Percentiles rank a stretch among this genome's conserved stretches.
phyloP scores from a whole-genome alignment of 2,329 filamentous ascomycete genomes.

The Aspergillus quadricinctus region DNA sequence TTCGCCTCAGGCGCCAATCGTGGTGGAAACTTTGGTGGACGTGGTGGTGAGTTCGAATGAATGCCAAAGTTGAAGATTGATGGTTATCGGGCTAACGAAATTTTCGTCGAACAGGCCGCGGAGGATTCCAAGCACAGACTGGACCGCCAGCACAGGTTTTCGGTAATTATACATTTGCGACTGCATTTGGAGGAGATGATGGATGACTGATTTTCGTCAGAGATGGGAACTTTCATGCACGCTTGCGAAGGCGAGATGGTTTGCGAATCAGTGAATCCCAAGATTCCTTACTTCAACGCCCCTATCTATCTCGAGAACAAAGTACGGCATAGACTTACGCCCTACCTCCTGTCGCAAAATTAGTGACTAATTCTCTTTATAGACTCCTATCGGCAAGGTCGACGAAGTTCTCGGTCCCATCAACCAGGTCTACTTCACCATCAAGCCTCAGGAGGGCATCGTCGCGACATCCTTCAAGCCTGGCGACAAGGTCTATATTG shows the following conservation, averaged over 20 bases:
- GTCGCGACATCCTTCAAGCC: constrained; percentile 90
- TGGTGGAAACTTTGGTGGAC: constrained; percentile 40
- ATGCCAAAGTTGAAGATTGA: constrained; percentile 11
- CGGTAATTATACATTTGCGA: constrained; percentile 38
- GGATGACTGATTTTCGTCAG: constrained; percentile 45
- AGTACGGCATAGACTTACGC: constrained; percentile 42
- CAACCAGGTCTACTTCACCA: constrained; percentile 97
- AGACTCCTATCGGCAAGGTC: constrained; percentile 89
- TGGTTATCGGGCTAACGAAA: constrained; percentile 27
- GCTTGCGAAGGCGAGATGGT: constrained; percentile 97
- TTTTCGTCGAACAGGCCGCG: constrained; percentile 50
- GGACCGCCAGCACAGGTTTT: constrained; percentile 60
- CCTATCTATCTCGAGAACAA: constrained; percentile 99
- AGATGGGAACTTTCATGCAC: constrained; percentile 93
- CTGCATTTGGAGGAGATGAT: not conserved
- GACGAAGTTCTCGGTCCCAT: constrained; percentile 97
- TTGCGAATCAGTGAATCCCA: constrained; percentile 89
- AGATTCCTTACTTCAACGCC: constrained; percentile 98
- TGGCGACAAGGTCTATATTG: constrained; percentile 97
- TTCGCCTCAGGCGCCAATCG: constrained; percentile 51
- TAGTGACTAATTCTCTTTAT: constrained; percentile 15
- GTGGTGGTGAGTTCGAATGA: constrained; percentile 38
- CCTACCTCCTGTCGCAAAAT: not conserved
- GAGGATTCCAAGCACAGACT: constrained; percentile 55
- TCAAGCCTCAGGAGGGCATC: constrained; percentile 96